These are phyloP conservation scores for Xylaria sp. DNA, from an alignment of 2,329 filamentous ascomycete species.

Conservation along the genomic window DNA sequence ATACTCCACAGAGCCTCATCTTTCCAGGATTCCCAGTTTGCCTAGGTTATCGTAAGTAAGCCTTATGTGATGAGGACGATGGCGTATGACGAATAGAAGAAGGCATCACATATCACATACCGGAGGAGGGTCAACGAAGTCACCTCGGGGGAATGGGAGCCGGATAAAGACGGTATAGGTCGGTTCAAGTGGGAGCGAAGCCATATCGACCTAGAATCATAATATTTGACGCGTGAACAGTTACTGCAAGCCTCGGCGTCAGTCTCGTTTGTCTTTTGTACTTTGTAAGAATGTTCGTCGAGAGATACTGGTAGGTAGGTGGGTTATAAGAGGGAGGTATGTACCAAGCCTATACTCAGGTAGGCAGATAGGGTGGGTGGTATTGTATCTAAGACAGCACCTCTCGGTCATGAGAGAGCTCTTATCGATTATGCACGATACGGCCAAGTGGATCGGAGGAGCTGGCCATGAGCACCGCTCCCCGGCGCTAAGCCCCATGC, in stretches of 20 bases:
- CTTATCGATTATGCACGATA: slow-evolving; percentile 48
- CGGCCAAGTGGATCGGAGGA: slow-evolving; percentile 1
- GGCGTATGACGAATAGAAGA: not conserved
- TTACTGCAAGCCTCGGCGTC: slow-evolving; percentile 20
- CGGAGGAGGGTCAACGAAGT: slow-evolving; percentile 90
- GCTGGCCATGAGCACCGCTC: slow-evolving; percentile 1
- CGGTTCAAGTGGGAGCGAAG: slow-evolving; percentile 58
- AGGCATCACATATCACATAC: slow-evolving; percentile 60
- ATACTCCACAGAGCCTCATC: slow-evolving; percentile 92
- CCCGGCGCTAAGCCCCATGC: slow-evolving; percentile 18
- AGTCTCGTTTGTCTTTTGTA: slow-evolving; percentile 1
- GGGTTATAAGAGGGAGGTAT: not conserved
- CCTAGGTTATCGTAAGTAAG: slow-evolving; percentile 59
- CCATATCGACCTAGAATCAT: slow-evolving; percentile 41
- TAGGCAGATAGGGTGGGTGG: not conserved
- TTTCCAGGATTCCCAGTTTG: slow-evolving; percentile 88
- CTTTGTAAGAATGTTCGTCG: not conserved
- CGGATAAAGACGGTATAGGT: slow-evolving; percentile 83
- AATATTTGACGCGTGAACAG: slow-evolving; percentile 5
- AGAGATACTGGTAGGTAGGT: not conserved
- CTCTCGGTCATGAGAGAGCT: slow-evolving; percentile 36
- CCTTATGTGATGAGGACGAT: slow-evolving; percentile 17
- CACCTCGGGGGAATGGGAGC: slow-evolving; percentile 86
- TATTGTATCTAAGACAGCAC: not conserved
- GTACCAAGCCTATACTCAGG: not conserved